Evolutionary conservation across 2,329 filamentous ascomycete species (phyloP).

Genomic region (Chaetomium strumarium): DNA sequence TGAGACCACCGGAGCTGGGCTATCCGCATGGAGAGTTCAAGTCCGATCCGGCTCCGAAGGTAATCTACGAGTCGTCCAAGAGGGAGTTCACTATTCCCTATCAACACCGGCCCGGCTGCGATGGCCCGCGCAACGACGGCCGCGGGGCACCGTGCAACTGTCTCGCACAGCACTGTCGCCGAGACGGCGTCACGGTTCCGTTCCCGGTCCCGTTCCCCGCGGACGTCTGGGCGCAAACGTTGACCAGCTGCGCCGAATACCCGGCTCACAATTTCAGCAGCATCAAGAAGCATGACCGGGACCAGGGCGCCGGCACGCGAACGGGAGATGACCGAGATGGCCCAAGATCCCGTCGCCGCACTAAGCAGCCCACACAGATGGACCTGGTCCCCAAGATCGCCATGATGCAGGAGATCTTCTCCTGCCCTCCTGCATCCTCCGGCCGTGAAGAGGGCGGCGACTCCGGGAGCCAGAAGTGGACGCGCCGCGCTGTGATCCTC

Average conservation of each 20-base stretch:
- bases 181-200: slow-evolving; percentile 48
- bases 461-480: slow-evolving; percentile 37
- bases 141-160: slow-evolving; percentile 44
- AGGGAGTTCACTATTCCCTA: slow-evolving; percentile 42
- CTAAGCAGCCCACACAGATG: slow-evolving; percentile 39
- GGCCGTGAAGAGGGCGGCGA: slow-evolving; percentile 22
- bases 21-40: slow-evolving; percentile 25
- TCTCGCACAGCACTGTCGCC: slow-evolving; percentile 37
- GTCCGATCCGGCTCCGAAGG: slow-evolving; percentile 29
- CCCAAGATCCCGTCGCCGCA: slow-evolving; percentile 3
- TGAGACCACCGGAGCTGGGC: slow-evolving; percentile 51
- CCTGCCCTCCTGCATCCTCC: slow-evolving; percentile 38
- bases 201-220: slow-evolving; percentile 39
- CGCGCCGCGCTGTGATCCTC: slow-evolving; percentile 53
- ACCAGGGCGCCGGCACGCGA: slow-evolving; percentile 25
- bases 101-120: slow-evolving; percentile 47
- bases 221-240: slow-evolving; percentile 52
- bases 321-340: slow-evolving; percentile 32
- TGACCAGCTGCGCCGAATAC: slow-evolving; percentile 51
- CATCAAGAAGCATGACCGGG: slow-evolving; percentile 22
- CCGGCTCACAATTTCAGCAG: slow-evolving; percentile 34
- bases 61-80: slow-evolving; percentile 42
- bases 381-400: slow-evolving; percentile 55
- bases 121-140: slow-evolving; percentile 33
- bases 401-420: slow-evolving; percentile 64